Evolutionary conservation across 495 filamentous ascomycete species (phyloP).

Genomic region (Oidiodendron maius): DNA sequence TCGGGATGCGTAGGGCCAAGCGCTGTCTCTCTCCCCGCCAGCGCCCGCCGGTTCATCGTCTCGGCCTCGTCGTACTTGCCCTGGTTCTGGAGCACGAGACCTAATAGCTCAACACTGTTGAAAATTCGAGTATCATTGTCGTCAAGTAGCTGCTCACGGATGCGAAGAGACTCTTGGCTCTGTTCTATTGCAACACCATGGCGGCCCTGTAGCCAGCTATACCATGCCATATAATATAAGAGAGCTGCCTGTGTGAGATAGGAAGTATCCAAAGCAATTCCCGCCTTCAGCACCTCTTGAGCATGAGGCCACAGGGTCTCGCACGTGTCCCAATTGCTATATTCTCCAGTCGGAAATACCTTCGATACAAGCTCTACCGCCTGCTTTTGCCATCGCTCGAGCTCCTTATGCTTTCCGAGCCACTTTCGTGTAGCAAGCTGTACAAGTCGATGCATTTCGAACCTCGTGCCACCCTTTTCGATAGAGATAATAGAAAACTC

Average conservation of each 20-base stretch:
- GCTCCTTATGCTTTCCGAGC: slow-evolving; percentile 12
- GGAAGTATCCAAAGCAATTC: slow-evolving; percentile 1
- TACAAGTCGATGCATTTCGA: slow-evolving; percentile 24
- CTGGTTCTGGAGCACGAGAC: slow-evolving; percentile 16
- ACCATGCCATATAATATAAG: slow-evolving; percentile 15
- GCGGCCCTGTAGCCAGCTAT: slow-evolving; percentile 10
- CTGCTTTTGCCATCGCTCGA: slow-evolving; percentile 11
- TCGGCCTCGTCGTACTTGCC: slow-evolving; percentile 20
- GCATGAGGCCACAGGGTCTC: slow-evolving; percentile 25
- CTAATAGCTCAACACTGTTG: slow-evolving; percentile 10
- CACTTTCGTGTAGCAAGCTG: slow-evolving; percentile 20
- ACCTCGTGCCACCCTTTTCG: slow-evolving; percentile 7
- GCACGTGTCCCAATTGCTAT: slow-evolving; percentile 26
- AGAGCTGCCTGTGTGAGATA: slow-evolving; percentile 10
- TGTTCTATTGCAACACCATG: slow-evolving; percentile 8
- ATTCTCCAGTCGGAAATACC: slow-evolving; percentile 21
- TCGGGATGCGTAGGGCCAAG: slow-evolving; percentile 23
- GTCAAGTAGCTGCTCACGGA: slow-evolving; percentile 4
- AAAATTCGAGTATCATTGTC: slow-evolving; percentile 1
- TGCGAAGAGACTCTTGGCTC: slow-evolving; percentile 11
- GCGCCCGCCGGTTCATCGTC: neutral
- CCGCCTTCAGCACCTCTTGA: slow-evolving; percentile 15
- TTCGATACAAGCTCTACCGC: slow-evolving; percentile 4
- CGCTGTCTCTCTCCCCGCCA: slow-evolving; percentile 7
- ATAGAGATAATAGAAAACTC: slow-evolving; percentile 19